These are phyloP conservation scores for Cajanus cajan DNA, from an alignment of 306 rosid genomes.

Conservation along the genomic window DNA sequence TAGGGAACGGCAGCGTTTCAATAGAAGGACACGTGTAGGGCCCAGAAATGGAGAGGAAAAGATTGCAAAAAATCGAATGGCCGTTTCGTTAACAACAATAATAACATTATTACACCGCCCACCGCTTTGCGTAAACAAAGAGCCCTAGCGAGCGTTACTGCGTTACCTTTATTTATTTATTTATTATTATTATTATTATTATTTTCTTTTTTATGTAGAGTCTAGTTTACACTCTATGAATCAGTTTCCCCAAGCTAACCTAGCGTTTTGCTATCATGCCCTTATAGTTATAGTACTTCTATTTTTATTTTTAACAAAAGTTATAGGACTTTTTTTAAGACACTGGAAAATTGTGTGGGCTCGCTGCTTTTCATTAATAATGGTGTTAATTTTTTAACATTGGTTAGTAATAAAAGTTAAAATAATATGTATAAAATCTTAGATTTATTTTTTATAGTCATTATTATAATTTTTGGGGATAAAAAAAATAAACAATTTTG, in stretches of 20 bases:
- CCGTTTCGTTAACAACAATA: constrained; percentile 15
- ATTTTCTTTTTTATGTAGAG: background rate
- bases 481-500: no score
- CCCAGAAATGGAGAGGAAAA: background rate
- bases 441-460: no score
- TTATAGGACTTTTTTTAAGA: no score
- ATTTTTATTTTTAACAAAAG: no score
- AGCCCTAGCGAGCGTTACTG: background rate
- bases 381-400: no score
- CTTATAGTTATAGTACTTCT: background rate
- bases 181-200: background rate
- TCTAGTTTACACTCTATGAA: background rate
- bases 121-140: background rate
- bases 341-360: no score
- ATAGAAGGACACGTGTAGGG: constrained; percentile 27
- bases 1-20: background rate
- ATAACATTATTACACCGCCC: background rate
- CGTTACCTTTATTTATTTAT: background rate
- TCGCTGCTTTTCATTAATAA: no score
- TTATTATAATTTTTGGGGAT: no score
- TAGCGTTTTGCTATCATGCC: background rate
- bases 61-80: background rate
- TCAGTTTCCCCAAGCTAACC: background rate
- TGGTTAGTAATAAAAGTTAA: no score
- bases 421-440: no score